phyloP scores from a whole-genome alignment of 2,329 filamentous ascomycete species.

The Bipolaris bicolor region DNA sequence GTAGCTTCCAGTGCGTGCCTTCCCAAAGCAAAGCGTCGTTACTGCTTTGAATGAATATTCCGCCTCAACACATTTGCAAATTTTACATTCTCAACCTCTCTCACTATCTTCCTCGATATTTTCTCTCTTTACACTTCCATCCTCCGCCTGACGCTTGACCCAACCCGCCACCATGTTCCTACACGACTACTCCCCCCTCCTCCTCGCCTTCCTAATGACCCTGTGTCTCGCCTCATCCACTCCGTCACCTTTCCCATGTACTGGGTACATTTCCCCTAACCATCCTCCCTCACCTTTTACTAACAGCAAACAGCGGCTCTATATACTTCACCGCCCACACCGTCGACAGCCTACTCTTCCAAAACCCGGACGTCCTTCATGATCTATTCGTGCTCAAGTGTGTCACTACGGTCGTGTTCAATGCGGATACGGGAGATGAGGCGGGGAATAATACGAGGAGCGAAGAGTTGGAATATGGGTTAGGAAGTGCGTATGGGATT shows the following conservation, averaged over 20 bases:
- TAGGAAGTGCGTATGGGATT: constrained; percentile 30
- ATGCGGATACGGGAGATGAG: constrained; percentile 32
- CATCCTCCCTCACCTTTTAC: background rate
- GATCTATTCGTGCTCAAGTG: constrained; percentile 39
- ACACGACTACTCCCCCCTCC: background rate
- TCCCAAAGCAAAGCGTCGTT: background rate
- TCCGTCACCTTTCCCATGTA: constrained; percentile 14
- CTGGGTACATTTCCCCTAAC: constrained; percentile 4
- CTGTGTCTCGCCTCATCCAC: background rate
- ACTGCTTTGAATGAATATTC: background rate
- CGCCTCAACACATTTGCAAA: background rate
- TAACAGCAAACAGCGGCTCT: constrained; percentile 28
- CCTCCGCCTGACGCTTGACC: background rate
- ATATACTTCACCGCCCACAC: constrained; percentile 39
- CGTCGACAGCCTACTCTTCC: constrained; percentile 35
- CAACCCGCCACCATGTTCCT: constrained; percentile 4
- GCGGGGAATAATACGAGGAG: constrained; percentile 19
- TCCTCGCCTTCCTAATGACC: constrained; percentile 2
- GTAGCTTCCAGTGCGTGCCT: background rate
- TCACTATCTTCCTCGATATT: background rate
- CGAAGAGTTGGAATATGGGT: constrained; percentile 31
- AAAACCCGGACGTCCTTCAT: constrained; percentile 38
- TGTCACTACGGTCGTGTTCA: constrained; percentile 34
- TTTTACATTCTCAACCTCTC: background rate
- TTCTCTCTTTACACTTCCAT: background rate